Evolutionary conservation across 192 early-diverging fungal species (phyloP).

Genomic region (Coemansia sp.): DNA sequence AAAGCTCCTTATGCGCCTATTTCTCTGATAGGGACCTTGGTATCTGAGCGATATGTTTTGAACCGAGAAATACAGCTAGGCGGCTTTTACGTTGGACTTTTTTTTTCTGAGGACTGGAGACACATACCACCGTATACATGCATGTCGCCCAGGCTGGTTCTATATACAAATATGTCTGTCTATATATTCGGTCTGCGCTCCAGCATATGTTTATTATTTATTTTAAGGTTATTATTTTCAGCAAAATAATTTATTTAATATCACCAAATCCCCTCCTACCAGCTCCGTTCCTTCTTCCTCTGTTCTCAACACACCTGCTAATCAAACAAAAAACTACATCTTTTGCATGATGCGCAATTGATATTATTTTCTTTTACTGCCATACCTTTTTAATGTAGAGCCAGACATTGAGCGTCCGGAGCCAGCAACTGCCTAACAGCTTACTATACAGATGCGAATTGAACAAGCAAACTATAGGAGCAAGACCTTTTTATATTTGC

Average conservation of each 20-base stretch:
- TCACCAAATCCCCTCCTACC: background rate
- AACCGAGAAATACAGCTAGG: no score
- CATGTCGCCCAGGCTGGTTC: background rate
- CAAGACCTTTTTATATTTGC: no score
- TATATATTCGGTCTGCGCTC: background rate
- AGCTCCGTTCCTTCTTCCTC: background rate
- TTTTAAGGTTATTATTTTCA: background rate
- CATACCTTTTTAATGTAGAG: constrained; percentile 20
- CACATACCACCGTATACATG: background rate
- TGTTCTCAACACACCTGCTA: background rate
- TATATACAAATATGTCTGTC: background rate
- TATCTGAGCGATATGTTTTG: background rate
- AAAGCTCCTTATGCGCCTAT: background rate
- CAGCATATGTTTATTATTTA: background rate
- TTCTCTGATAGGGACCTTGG: background rate
- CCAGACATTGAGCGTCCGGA: constrained; percentile 38
- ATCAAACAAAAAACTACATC: background rate
- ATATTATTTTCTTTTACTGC: constrained; percentile 1
- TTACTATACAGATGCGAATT: background rate
- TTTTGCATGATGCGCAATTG: no score
- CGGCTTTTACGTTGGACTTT: no score
- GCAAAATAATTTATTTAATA: background rate
- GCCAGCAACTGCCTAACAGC: background rate
- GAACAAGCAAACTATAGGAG: background rate
- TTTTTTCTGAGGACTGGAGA: no score